Conservation (phyloP, 495 filamentous ascomycete genomes). For the Symbiotaphrina buchneri region DNA sequence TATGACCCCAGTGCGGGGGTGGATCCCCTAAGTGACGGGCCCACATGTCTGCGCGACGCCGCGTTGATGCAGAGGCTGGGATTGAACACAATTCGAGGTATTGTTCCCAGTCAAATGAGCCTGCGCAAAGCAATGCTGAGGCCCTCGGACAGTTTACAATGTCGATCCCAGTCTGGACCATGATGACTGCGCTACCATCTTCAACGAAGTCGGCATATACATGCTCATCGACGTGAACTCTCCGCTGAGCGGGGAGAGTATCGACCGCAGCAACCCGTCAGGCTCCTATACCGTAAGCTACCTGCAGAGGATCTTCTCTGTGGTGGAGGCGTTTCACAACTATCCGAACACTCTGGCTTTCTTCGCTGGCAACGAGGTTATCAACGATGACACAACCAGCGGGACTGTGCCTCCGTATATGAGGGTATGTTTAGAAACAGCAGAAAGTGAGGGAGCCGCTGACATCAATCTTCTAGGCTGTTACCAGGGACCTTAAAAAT, state of each 20-base stretch:
- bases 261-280: slow-evolving; percentile 44
- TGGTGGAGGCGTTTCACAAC: slow-evolving; percentile 86
- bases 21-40: slow-evolving; percentile 57
- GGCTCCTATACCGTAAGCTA: slow-evolving; percentile 54
- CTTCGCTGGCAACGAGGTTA: slow-evolving; percentile 88
- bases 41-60: slow-evolving; percentile 70
- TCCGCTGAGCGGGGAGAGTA: slow-evolving; percentile 51
- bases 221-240: slow-evolving; percentile 78
- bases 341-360: slow-evolving; percentile 84
- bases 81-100: no score
- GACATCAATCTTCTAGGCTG: slow-evolving; percentile 19
- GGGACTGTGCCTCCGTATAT: slow-evolving; percentile 38
- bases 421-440: slow-evolving; percentile 10
- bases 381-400: slow-evolving; percentile 41
- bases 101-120: no score
- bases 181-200: slow-evolving; percentile 74
- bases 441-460: not conserved
- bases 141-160: slow-evolving; percentile 56
- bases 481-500: slow-evolving; percentile 68
- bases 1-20: slow-evolving; percentile 34
- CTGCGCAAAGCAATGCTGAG: no score
- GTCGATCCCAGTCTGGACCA: slow-evolving; percentile 66
- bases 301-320: slow-evolving; percentile 61
- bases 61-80: slow-evolving; percentile 74
- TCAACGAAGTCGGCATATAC: slow-evolving; percentile 67